phyloP scores from a whole-genome alignment of 2,329 filamentous ascomycete species.

The Metarhizium rileyi region DNA sequence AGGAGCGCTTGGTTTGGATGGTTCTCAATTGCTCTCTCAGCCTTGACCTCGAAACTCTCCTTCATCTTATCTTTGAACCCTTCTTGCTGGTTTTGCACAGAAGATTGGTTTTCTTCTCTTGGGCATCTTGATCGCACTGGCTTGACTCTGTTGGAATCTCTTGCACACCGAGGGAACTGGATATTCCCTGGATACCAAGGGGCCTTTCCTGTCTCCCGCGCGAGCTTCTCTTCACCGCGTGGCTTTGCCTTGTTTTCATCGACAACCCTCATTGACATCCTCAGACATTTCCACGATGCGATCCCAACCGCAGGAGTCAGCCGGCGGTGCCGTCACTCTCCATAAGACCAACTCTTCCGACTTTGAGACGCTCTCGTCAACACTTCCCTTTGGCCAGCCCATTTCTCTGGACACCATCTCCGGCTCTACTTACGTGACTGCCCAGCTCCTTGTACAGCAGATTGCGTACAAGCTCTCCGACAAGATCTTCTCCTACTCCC shows the following conservation, averaged over 20 bases:
- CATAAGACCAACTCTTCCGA: constrained; percentile 11
- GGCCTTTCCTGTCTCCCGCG: background rate
- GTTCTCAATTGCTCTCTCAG: background rate
- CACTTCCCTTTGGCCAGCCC: constrained; percentile 46
- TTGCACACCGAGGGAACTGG: background rate
- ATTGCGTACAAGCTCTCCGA: constrained; percentile 91
- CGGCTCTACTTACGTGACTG: constrained; percentile 86
- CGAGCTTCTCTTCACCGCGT: background rate
- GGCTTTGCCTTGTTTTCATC: background rate
- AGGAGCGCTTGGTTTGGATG: background rate
- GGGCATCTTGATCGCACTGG: background rate
- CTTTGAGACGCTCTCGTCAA: constrained; percentile 37
- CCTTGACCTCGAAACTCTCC: background rate
- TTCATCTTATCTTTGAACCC: background rate
- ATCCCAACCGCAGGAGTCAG: constrained; percentile 29
- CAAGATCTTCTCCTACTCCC: constrained; percentile 95
- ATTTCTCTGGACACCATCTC: constrained; percentile 53
- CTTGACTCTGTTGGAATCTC: background rate
- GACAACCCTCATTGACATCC: background rate
- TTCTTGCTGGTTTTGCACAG: background rate
- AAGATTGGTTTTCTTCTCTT: too few relatives aligned
- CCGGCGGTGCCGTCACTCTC: constrained; percentile 20
- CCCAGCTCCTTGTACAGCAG: constrained; percentile 90
- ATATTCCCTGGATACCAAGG: background rate
- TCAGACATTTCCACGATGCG: constrained; percentile 14